Evolutionary conservation across 345 rosid species (phyloP).

Genomic region (Syzygium jambos): DNA sequence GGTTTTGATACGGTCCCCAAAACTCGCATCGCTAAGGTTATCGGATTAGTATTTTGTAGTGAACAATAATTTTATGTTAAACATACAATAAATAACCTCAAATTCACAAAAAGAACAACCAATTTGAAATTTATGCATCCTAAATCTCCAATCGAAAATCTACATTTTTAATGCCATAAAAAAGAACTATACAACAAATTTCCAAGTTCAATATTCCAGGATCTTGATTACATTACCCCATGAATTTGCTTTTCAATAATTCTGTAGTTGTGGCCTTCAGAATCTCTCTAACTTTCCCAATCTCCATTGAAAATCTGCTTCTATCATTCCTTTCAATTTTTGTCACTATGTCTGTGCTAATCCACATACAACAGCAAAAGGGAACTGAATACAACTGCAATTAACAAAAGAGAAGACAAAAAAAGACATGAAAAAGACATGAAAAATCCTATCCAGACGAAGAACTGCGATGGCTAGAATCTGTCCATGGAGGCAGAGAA

Average conservation of each 20-base stretch:
- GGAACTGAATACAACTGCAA: background rate
- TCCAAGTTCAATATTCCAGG: background rate
- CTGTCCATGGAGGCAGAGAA: slow-evolving; percentile 6
- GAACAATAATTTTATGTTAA: background rate
- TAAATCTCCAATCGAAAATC: background rate
- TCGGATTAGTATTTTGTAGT: too few species aligned
- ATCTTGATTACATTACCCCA: background rate
- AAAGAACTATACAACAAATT: background rate
- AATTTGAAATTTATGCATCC: too few species aligned
- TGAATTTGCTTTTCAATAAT: background rate
- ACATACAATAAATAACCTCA: too few species aligned
- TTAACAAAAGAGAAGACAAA: background rate
- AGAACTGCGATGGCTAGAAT: slow-evolving; percentile 8
- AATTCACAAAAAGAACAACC: background rate
- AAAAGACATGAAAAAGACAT: background rate
- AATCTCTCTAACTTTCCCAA: background rate
- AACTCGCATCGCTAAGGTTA: too few species aligned
- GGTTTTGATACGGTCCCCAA: too few species aligned
- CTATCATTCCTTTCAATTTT: background rate
- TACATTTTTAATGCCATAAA: too few species aligned
- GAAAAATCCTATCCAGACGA: slow-evolving; percentile 3
- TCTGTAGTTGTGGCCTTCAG: background rate
- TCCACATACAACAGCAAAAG: background rate
- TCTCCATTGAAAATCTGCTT: background rate
- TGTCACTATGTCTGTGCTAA: background rate